Evolutionary conservation across 108 stramenopile genomes (phyloP), one percentile per base, ranked within the genome.

Genomic region (Asterionellopsis glacialis): DNA sequence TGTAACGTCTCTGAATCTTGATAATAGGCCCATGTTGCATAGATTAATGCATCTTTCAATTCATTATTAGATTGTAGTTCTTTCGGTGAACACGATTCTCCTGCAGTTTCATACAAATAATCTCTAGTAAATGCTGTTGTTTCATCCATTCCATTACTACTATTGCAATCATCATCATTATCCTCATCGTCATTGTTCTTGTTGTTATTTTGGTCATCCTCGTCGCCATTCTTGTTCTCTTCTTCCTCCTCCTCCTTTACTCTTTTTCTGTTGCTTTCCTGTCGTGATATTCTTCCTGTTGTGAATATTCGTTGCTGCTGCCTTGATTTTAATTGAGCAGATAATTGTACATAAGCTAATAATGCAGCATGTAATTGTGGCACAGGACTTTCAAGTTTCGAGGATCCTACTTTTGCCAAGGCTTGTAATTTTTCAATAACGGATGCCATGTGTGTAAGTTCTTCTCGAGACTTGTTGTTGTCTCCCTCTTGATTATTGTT

Each of bases 331-430:
- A 33, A 33, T 48, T 74, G 72, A 13, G 51, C 72, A 21, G 59
- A 72, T 16, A 81, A 55, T 57, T 88, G 83, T 33, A 82, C 51
- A 51, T 76, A 84, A 14, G 76, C 79, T 44, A 88, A 57, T 15
- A 88, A 42, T 14, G 87, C 78, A 11, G 79, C 81, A 58, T 84
- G 81, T 27, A 80, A 57, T 54, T 84, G 81, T 43, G 80, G 73
- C 44, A 81, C 57, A 19, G 67, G 65, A 45, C 75, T 67, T 38
- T 75, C 60, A 48, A 78, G 61, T 50, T 69, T 64, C 6, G 69
- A 59, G 26, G 70, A 75, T 4, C 75, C 70, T 27, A 40, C 64
- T 12, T 59, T 23, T 7, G 70, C 67, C 52, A 82, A 61, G 4
- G 70, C 66, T 55, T 78, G 72, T 22, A 85, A 44, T 45, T 76